phyloP scores from a whole-genome alignment of 2,329 filamentous ascomycete genomes.

The Stagonosporopsis cucurbitacearum region DNA sequence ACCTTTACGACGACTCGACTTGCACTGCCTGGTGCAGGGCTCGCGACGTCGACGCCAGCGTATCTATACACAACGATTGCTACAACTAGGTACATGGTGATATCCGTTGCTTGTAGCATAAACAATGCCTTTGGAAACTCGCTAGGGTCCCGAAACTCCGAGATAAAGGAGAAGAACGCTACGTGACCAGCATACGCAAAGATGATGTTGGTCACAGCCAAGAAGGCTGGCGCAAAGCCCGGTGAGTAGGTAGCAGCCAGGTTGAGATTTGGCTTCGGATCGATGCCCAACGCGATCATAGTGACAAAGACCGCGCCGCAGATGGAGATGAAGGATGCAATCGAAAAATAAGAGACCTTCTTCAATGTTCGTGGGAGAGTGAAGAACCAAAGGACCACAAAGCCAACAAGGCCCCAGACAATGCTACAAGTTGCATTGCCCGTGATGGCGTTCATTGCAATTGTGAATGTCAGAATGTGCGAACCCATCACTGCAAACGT shows the following conservation, averaged over 20 bases:
- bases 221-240: slow-evolving; percentile 27
- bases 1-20: slow-evolving; percentile 65
- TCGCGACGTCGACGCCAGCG: slow-evolving; percentile 65
- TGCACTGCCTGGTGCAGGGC: slow-evolving; percentile 67
- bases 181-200: slow-evolving; percentile 72
- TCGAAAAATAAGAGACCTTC: slow-evolving; percentile 67
- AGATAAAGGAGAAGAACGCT: slow-evolving; percentile 71
- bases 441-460: slow-evolving; percentile 69
- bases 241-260: slow-evolving; percentile 24
- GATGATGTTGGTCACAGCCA: slow-evolving; percentile 63
- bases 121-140: slow-evolving; percentile 68
- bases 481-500: slow-evolving; percentile 53
- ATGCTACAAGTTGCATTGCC: slow-evolving; percentile 67
- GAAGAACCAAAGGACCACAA: slow-evolving; percentile 65
- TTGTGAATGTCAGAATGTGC: slow-evolving; percentile 72
- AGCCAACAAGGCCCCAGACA: slow-evolving; percentile 66
- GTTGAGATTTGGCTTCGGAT: slow-evolving; percentile 36
- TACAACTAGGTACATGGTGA: slow-evolving; percentile 68
- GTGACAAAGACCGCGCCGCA: slow-evolving; percentile 67
- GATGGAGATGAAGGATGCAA: slow-evolving; percentile 69
- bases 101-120: slow-evolving; percentile 65
- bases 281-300: slow-evolving; percentile 68
- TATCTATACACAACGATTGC: slow-evolving; percentile 72
- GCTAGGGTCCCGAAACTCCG: slow-evolving; percentile 66
- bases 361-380: slow-evolving; percentile 67